Evolutionary conservation across 768 basidiomycete genomes (phyloP).

Genomic region (Mycena filopes): DNA sequence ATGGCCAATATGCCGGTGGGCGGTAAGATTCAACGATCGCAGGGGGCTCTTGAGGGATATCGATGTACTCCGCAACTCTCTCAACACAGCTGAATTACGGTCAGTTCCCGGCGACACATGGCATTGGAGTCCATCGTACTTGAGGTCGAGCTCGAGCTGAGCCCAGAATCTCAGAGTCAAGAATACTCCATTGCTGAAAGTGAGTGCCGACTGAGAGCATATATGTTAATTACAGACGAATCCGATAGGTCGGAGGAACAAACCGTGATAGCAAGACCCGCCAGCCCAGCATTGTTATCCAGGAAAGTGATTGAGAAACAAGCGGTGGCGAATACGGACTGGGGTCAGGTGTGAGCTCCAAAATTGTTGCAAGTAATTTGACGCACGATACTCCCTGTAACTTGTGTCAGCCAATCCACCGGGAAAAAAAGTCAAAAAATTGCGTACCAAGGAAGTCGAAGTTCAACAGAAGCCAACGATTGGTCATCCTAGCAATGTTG

Average conservation of each 20-base stretch:
- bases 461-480: conserved; percentile 25
- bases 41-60: conserved; percentile 89
- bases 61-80: conserved; percentile 90
- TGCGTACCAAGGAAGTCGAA: conserved; percentile 24
- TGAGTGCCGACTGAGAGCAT: conserved; percentile 22
- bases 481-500: conserved; percentile 47
- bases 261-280: conserved; percentile 54
- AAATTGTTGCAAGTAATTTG: not conserved
- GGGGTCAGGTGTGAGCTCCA: not conserved
- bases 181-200: conserved; percentile 22
- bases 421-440: not conserved
- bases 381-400: conserved; percentile 21
- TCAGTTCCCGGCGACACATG: not conserved
- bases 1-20: conserved; percentile 94
- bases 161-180: conserved; percentile 18
- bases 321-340: conserved; percentile 77
- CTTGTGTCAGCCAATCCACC: conserved; percentile 8
- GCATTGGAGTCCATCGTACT: not conserved
- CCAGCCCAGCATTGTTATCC: conserved; percentile 63
- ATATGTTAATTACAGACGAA: conserved; percentile 17
- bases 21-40: conserved; percentile 76
- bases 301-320: conserved; percentile 77
- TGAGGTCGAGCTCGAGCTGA: conserved; percentile 25
- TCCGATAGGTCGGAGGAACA: conserved; percentile 40
- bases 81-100: conserved; percentile 77